Conservation (phyloP, 495 filamentous ascomycete genomes). For the Penicillium taxi region DNA sequence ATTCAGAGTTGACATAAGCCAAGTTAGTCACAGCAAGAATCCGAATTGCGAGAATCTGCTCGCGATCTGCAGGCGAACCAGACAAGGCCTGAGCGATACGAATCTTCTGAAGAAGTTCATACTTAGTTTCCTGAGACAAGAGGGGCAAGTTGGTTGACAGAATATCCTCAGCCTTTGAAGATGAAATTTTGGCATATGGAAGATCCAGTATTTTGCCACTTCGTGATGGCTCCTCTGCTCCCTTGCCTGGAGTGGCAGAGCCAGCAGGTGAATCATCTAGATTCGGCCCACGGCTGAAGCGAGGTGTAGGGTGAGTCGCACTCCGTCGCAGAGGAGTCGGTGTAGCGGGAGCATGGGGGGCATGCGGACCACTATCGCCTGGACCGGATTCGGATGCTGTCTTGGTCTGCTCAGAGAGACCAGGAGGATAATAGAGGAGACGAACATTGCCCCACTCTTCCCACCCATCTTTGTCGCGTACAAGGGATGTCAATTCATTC, state of each 20-base stretch:
- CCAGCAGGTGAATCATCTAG: constrained; percentile 46
- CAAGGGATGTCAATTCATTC: constrained; percentile 68
- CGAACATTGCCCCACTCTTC: constrained; percentile 62
- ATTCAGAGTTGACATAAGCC: constrained; percentile 77
- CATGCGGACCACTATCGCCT: constrained; percentile 15
- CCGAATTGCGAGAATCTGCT: constrained; percentile 70
- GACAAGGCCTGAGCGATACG: constrained; percentile 72
- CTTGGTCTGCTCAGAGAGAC: constrained; percentile 24
- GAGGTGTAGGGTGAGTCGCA: constrained; percentile 49
- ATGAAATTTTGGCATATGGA: constrained; percentile 53
- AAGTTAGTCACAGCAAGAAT: constrained; percentile 86
- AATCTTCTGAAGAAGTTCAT: constrained; percentile 78
- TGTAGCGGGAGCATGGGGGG: constrained; percentile 32
- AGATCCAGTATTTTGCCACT: constrained; percentile 64
- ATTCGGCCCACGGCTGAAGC: constrained; percentile 37
- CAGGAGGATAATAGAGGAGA: constrained; percentile 55
- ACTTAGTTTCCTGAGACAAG: constrained; percentile 64
- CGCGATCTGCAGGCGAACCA: constrained; percentile 54
- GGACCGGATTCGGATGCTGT: constrained; percentile 21
- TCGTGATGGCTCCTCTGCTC: constrained; percentile 31
- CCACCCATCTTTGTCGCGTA: constrained; percentile 48
- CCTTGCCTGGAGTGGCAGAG: constrained; percentile 15
- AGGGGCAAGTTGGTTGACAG: constrained; percentile 54
- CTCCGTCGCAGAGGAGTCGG: constrained; percentile 45
- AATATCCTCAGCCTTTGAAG: constrained; percentile 57